Conservation (phyloP, 352 stramenopile genomes). For the Pythium oligandrum region DNA sequence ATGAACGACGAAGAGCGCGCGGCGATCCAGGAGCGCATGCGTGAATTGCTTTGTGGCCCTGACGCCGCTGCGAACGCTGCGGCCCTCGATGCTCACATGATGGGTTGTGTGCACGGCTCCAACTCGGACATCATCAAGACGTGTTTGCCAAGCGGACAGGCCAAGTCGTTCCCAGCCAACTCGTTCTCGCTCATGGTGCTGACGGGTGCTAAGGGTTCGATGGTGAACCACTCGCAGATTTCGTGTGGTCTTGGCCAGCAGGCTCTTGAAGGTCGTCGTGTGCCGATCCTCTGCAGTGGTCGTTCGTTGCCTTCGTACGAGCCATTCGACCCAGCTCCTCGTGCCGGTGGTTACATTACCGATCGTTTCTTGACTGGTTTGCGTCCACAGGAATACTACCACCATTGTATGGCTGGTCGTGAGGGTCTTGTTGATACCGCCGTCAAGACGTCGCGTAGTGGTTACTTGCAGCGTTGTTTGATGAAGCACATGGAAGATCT, state of each 20-base stretch:
- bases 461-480: slow-evolving; percentile 99
- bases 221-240: slow-evolving; percentile 99
- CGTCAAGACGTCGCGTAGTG: slow-evolving; percentile 99
- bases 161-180: slow-evolving; percentile 98
- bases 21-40: slow-evolving; percentile 75
- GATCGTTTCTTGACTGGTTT: slow-evolving; percentile 99
- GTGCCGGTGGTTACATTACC: slow-evolving; percentile 98
- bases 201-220: slow-evolving; percentile 99
- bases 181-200: slow-evolving; percentile 99
- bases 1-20: slow-evolving; percentile 81
- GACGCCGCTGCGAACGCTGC: slow-evolving; percentile 73
- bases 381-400: slow-evolving; percentile 99
- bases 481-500: slow-evolving; percentile 99
- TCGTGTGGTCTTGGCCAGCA: slow-evolving; percentile 99
- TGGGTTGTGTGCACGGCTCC: slow-evolving; percentile 84
- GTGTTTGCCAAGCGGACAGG: slow-evolving; percentile 96
- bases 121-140: slow-evolving; percentile 99
- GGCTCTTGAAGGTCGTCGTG: slow-evolving; percentile 97
- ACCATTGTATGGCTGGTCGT: slow-evolving; percentile 99
- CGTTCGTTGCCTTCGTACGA: slow-evolving; percentile 98
- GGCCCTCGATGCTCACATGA: slow-evolving; percentile 87
- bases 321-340: slow-evolving; percentile 95
- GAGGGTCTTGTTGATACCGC: slow-evolving; percentile 98
- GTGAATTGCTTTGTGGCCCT: slow-evolving; percentile 56
- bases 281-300: slow-evolving; percentile 97